Evolutionary conservation across 495 filamentous ascomycete species (phyloP), one percentile per base, ranked within the genome.

Genomic region (Glarea lozoyensis): DNA sequence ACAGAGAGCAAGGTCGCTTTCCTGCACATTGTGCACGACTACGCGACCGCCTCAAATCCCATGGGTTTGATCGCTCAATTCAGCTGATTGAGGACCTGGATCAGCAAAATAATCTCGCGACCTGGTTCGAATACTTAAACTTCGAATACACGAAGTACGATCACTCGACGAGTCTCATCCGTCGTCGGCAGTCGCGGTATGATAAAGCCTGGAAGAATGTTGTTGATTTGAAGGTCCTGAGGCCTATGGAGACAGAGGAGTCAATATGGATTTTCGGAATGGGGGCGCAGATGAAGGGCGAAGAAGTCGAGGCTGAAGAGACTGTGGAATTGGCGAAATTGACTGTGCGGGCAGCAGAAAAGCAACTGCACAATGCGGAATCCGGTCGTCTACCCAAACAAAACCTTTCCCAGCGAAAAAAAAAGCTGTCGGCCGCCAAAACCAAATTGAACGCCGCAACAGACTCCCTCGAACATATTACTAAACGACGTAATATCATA

Each of bases 111-210:
- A 50, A 54, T 44, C 16, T 60, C 18, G 52, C 53, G n/a, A 60
- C 53, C 9, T 60, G 57, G 55, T 52, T 60, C 39, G 57, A 60
- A 40, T 58, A 58, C 30, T 41, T 59, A 21, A 38, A 37, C 17
- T 60, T 43, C 23, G 41, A 39, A 27, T 59, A 43, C 38, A 27
- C 31, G 16, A 11, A 22, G 23, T 45, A 49, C 42, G 37, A 57
- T 36, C 27, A 36, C 25, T 21, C 49, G 41, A 36, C 23, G 12
- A 15, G 30, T 12, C 37, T 34, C 23, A 32, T 43, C 21, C 27
- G 49, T 4, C 46, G 43, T 38, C 35, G 6, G 11, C 46, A 51
- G 48, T 37, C 15, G 37, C 37, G 16, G 33, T 42, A 51, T 32
- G 32, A 51, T 30, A 37, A 51, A 35, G 46, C 46, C 18, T 51